phyloP scores from a whole-genome alignment of 2,329 filamentous ascomycete genomes.

The Phaeosphaeria sp. region DNA sequence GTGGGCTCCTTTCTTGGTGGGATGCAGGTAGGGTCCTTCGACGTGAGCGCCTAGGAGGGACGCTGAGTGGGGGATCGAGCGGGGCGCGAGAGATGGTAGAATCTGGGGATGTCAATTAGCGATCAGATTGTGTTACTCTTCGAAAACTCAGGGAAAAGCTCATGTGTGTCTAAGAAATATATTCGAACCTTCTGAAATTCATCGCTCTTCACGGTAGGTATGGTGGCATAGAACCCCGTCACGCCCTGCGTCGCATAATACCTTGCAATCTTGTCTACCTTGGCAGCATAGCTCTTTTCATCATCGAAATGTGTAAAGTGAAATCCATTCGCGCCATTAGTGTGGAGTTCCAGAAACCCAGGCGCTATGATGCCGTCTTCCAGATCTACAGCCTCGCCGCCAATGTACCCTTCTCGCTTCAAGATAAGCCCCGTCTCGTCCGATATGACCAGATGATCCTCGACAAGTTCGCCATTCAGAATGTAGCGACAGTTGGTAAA shows the following conservation, averaged over 20 bases:
- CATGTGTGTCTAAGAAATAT: not conserved
- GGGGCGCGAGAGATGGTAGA: constrained; percentile 56
- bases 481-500: constrained; percentile 57
- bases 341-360: constrained; percentile 64
- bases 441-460: constrained; percentile 55
- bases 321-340: constrained; percentile 61
- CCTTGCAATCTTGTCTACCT: constrained; percentile 55
- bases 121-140: not conserved
- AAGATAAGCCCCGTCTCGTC: constrained; percentile 54
- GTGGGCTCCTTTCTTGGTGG: constrained; percentile 62
- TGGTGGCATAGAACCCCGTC: constrained; percentile 61
- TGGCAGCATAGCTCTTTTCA: constrained; percentile 49
- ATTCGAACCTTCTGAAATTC: constrained; percentile 53
- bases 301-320: constrained; percentile 61
- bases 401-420: constrained; percentile 52
- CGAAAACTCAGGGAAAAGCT: not conserved
- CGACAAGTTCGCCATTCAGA: constrained; percentile 52
- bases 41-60: constrained; percentile 63
- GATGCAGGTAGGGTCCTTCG: constrained; percentile 63
- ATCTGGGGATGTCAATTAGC: constrained; percentile 45
- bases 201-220: constrained; percentile 58
- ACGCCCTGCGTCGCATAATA: constrained; percentile 61
- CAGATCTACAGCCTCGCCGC: constrained; percentile 56
- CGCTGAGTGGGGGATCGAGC: constrained; percentile 52
- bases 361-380: constrained; percentile 60